These are phyloP conservation scores for Stylosanthes scabra DNA, from an alignment of 331 rosid species.

Conservation along the genomic window DNA sequence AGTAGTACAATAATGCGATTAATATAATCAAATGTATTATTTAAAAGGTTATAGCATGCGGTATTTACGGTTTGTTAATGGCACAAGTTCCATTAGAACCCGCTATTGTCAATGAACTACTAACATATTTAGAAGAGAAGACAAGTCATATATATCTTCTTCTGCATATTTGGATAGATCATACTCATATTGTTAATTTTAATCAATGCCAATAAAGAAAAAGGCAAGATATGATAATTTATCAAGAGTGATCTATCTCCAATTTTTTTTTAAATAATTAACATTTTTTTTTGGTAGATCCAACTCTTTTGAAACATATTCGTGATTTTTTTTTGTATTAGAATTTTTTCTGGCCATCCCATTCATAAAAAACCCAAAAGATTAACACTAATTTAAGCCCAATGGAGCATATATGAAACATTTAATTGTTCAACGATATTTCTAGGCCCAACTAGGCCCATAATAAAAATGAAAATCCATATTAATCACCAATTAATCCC, in stretches of 20 bases:
- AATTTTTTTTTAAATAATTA: no score
- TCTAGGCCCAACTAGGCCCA: no score
- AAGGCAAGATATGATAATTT: not conserved
- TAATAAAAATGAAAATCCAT: no score
- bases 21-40: not conserved
- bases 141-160: not conserved
- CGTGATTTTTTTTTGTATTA: no score
- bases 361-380: not conserved
- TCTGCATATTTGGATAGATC: not conserved
- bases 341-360: no score
- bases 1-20: not conserved
- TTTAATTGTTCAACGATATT: not conserved
- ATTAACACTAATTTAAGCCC: slow-evolving; percentile 2
- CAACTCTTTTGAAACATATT: no score
- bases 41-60: not conserved
- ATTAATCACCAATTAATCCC: not conserved
- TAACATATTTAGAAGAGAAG: not conserved
- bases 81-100: slow-evolving; percentile 45
- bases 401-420: not conserved
- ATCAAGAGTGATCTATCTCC: not conserved
- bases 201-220: not conserved
- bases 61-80: slow-evolving; percentile 18
- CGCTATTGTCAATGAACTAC: not conserved
- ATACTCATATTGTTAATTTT: not conserved
- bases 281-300: no score